Evolutionary conservation across 2,329 filamentous ascomycete genomes (phyloP).

Genomic region (Claviceps digitariae): DNA sequence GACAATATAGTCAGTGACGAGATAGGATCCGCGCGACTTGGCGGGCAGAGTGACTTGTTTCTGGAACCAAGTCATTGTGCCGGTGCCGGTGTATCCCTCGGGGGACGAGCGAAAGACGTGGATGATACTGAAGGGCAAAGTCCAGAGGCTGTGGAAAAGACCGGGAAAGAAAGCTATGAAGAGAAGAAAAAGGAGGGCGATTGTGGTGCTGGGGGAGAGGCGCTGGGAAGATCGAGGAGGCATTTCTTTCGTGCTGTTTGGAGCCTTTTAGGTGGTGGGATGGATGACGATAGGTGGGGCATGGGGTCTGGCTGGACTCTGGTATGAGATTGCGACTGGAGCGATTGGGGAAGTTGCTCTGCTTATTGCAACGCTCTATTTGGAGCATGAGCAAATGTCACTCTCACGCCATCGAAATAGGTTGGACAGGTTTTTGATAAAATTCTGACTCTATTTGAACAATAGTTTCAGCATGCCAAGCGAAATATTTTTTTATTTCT

Average conservation of each 20-base stretch:
- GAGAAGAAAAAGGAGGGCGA: slow-evolving; percentile 34
- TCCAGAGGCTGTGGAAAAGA: slow-evolving; percentile 38
- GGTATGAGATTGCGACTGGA: neutral
- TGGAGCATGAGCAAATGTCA: neutral
- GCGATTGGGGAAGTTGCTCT: neutral
- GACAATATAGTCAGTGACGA: slow-evolving; percentile 67
- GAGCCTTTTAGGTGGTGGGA: neutral
- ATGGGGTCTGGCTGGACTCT: neutral
- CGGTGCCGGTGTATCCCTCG: slow-evolving; percentile 16
- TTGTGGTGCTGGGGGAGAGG: slow-evolving; percentile 25
- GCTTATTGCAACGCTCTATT: neutral
- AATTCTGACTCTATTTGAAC: neutral
- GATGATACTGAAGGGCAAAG: slow-evolving; percentile 30
- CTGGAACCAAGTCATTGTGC: slow-evolving; percentile 63
- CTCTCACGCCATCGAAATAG: neutral
- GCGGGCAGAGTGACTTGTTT: slow-evolving; percentile 71
- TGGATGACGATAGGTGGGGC: slow-evolving; percentile 5
- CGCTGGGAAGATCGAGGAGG: slow-evolving; percentile 9
- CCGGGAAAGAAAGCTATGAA: slow-evolving; percentile 38
- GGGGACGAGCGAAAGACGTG: slow-evolving; percentile 18
- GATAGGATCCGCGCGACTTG: slow-evolving; percentile 70
- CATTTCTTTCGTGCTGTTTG: neutral
- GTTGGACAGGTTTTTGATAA: neutral
- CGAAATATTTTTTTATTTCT: neutral
- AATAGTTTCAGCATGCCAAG: neutral